phyloP scores from a whole-genome alignment of 345 rosid species.

The Lagerstroemia speciosa region DNA sequence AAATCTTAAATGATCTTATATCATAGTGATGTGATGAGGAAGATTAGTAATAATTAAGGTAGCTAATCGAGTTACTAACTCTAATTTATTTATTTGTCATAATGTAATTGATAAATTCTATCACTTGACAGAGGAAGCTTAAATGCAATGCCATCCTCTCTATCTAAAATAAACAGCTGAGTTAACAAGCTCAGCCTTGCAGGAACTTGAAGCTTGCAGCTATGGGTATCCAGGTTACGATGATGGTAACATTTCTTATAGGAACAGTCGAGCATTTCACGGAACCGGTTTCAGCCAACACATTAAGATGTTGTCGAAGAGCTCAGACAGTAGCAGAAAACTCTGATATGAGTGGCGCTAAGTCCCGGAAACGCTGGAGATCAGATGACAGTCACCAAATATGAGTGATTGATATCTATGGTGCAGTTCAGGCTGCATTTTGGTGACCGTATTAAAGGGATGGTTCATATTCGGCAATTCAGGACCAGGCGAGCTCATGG shows the following conservation, averaged over 20 bases:
- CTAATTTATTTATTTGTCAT: too few species aligned
- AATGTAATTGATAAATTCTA: too few species aligned
- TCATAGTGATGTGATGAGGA: too few species aligned
- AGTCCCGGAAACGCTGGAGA: conserved; percentile 25
- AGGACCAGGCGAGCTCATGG: too few species aligned
- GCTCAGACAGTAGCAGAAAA: conserved; percentile 40
- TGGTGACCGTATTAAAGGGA: too few species aligned
- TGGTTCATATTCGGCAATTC: too few species aligned
- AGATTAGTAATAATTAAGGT: too few species aligned
- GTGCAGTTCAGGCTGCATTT: too few species aligned
- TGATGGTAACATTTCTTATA: conserved; percentile 20
- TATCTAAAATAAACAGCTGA: background rate
- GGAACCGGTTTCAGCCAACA: conserved; percentile 22
- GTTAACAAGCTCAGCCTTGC: background rate
- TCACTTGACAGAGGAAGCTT: background rate
- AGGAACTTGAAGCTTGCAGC: conserved; percentile 39
- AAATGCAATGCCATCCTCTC: background rate
- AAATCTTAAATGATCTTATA: too few species aligned
- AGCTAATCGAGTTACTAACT: too few species aligned
- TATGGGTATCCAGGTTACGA: conserved; percentile 28
- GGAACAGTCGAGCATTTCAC: conserved; percentile 18
- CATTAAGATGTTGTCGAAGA: conserved; percentile 44
- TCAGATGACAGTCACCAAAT: conserved; percentile 62
- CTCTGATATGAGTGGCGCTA: conserved; percentile 15
- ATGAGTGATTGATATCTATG: too few species aligned